Base-by-base conservation (phyloP, 148 eudicot genomes). In the Diospyros lotus region DNA sequence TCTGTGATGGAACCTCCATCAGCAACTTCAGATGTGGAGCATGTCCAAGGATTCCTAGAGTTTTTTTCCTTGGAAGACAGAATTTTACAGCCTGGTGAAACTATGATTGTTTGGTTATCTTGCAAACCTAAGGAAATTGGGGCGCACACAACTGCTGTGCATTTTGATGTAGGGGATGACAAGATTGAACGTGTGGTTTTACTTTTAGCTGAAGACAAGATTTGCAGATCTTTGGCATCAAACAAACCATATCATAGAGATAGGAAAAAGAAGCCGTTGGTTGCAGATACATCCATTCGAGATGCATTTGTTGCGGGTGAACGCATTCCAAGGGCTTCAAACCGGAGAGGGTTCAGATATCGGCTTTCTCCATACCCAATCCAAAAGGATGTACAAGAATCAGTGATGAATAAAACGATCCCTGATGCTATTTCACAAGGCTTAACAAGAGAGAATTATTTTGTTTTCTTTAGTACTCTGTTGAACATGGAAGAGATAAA, bases 81-180 rank as follows among this genome's bases (percentile, higher is more conserved):
- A 70, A 73, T 85, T 9, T 79, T 95, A 50, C 87, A 80, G 71
- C 87, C 98, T 0, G 73, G 73, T 43, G 84, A 84, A 67, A 80
- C 83, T 28, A 58, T 95, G 69, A 89, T 77, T 6, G 63, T 95
- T 66, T 95, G 97, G 97, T 51, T 95, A 73, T 89, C 90, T 40
- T 95, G 99, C 82, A 87, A 86, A 75, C 96, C 99, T n/a, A 83
- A 84, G 80, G 93, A 82, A 70, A 84, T 91, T 41, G 99, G 98
- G 14, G 59, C 91, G 80, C 89, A 89, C 75, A 82, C 86, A 38
- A 82, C 93, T 42, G 86, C 93, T 59, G 94, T 95, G 62, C 94
- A 95, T 64, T 84, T 95, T 78, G 89, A 75, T 42, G 79, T 84
- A 7, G 94, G 78, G 50, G 87, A 84, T 71, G 91, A 82, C 28